Percentiles rank a stretch among this genome's conserved stretches.
Conservation (phyloP, 1,139 yeast genomes). For the Blastobotrys indianensis region DNA sequence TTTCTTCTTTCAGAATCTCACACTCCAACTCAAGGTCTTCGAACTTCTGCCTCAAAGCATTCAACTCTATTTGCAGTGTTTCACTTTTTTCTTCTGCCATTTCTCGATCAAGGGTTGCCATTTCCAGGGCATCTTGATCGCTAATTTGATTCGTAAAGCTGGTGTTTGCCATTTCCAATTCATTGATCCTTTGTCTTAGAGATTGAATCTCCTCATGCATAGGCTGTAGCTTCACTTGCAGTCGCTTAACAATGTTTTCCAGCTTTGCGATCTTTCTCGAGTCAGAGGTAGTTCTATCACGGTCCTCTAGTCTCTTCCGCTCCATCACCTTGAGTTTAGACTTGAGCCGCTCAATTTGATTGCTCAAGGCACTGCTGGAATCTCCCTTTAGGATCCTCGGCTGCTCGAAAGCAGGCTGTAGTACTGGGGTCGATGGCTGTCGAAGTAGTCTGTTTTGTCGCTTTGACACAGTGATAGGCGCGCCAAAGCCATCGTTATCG, state of each 20-base stretch:
- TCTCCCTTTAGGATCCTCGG: neutral
- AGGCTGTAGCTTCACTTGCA: conserved; percentile 31
- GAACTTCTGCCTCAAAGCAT: conserved; percentile 36
- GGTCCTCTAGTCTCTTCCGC: conserved; percentile 29
- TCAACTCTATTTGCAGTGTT: conserved; percentile 32
- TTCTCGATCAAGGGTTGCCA: conserved; percentile 49
- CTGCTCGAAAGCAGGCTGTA: neutral
- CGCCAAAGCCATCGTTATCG: conserved; percentile 1
- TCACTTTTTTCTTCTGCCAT: conserved; percentile 43
- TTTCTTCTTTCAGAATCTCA: conserved; percentile 43
- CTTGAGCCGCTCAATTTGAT: conserved; percentile 29
- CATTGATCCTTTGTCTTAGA: conserved; percentile 24
- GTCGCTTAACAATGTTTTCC: conserved; percentile 39
- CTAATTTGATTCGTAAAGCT: conserved; percentile 22
- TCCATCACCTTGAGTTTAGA: conserved; percentile 30
- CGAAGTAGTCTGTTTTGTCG: conserved; percentile 4
- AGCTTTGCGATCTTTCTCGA: conserved; percentile 30
- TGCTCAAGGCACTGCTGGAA: conserved; percentile 10
- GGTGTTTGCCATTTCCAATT: conserved; percentile 28
- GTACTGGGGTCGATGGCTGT: conserved; percentile 3
- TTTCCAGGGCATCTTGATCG: conserved; percentile 46
- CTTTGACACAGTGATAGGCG: conserved; percentile 1
- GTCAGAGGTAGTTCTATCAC: conserved; percentile 26
- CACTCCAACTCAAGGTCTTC: conserved; percentile 40
- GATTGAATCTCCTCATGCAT: conserved; percentile 35